Evolutionary conservation across 345 rosid genomes (phyloP), one percentile per base, ranked within the genome.

Genomic region (Eutrema japonicum): DNA sequence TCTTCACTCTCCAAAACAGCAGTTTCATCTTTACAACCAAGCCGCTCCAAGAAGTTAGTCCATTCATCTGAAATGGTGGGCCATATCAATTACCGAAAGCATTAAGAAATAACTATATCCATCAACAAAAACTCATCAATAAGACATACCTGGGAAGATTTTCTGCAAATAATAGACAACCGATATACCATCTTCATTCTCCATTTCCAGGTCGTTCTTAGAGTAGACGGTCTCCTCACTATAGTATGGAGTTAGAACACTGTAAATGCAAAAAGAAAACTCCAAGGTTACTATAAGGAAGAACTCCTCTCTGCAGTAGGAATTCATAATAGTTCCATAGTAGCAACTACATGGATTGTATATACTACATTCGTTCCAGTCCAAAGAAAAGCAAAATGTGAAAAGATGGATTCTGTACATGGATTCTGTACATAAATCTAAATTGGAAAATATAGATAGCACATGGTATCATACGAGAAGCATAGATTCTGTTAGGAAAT

Each of bases 191-290:
- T 92, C 99, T 79, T 95, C 99, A 84, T 95, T 95, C 71, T 95
- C 99, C 87, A 85, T 79, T 74, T 89, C 99, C 40, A 95, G 96
- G 71, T 95, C 99, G 70, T 84, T 72, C 77, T 85, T 92, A 47
- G 97, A 89, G 77, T 92, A 95, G 46, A 95, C 96, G 9, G 96
- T 92, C 78, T 95, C 99, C 77, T 95, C 99, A 70, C 97, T 92
- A 72, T 95, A 95, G 81, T 95, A 92, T 4, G 99, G 97, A 72
- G 99, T 95, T 82, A 95, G 70, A 75, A 95, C 96, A 79, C 99
- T 95, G 91, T 69, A 64, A 73, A 68, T 62, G 47, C 37, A 77
- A 68, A 54, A 68, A 36, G 40, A 51, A 59, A 40, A 63, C 56
- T 49, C 46, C 16, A 32, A 16, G 11, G 51, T 22, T 52, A 71